Evolutionary conservation across 129 eudicot genomes (phyloP).

Genomic region (Artemisia tridentata): DNA sequence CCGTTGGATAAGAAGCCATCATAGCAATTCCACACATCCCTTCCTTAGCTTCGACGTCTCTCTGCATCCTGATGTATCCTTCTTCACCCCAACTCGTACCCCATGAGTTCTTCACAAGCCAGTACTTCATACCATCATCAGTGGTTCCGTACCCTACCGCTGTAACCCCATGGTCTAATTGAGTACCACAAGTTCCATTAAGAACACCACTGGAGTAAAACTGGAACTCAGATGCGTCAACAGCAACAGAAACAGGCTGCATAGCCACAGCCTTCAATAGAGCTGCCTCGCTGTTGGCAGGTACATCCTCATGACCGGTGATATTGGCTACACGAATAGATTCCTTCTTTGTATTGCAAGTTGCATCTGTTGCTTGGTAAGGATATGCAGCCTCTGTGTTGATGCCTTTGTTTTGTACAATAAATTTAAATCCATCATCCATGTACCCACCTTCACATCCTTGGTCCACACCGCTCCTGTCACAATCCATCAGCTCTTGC

Average conservation of each 20-base stretch:
- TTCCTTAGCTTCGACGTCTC: slow-evolving; percentile 19
- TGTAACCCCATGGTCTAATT: slow-evolving; percentile 27
- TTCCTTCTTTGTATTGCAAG: slow-evolving; percentile 16
- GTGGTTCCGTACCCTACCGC: slow-evolving; percentile 24
- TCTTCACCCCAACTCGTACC: slow-evolving; percentile 35
- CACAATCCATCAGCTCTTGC: slow-evolving; percentile 37
- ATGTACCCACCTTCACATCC: slow-evolving; percentile 28
- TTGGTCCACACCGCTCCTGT: neutral
- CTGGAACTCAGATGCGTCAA: slow-evolving; percentile 18
- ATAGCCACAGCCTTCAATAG: slow-evolving; percentile 26
- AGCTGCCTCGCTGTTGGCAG: slow-evolving; percentile 21
- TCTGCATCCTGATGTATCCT: slow-evolving; percentile 29
- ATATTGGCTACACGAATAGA: slow-evolving; percentile 1
- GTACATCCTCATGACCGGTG: slow-evolving; percentile 28
- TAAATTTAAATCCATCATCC: slow-evolving; percentile 26
- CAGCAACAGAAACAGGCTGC: slow-evolving; percentile 29
- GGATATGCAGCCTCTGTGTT: slow-evolving; percentile 23
- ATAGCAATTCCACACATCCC: slow-evolving; percentile 35
- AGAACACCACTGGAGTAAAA: slow-evolving; percentile 20
- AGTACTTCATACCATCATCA: slow-evolving; percentile 25
- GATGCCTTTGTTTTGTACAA: slow-evolving; percentile 23
- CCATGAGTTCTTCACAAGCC: slow-evolving; percentile 36
- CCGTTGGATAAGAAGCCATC: slow-evolving; percentile 32
- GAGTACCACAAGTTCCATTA: slow-evolving; percentile 26
- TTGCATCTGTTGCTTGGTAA: slow-evolving; percentile 18